Conservation (phyloP, 345 rosid species). For the Salix purpurea region DNA sequence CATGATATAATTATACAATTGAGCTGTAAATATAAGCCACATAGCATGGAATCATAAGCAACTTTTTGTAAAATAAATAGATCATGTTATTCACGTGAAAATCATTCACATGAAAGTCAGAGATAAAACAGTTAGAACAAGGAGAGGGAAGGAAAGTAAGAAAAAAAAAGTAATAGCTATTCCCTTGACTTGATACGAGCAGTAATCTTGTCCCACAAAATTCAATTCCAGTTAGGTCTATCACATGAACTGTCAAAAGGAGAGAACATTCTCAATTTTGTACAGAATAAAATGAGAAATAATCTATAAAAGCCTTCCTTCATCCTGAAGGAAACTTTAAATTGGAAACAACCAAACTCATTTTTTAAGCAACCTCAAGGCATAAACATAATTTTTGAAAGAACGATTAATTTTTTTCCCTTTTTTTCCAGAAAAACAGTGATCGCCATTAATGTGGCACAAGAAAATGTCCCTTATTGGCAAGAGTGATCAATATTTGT, state of each 20-base stretch:
- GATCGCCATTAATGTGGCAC: not conserved
- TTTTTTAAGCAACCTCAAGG: not conserved
- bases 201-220: no score
- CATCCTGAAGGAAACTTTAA: not conserved
- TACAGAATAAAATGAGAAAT: no score
- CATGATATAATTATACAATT: not conserved
- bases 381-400: not conserved
- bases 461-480: not conserved
- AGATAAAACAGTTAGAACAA: not conserved
- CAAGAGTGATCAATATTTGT: not conserved
- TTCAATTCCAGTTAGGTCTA: no score
- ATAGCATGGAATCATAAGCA: not conserved
- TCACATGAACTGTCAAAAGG: no score
- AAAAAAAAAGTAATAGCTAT: no score
- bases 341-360: not conserved
- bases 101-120: not conserved
- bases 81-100: not conserved
- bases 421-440: not conserved
- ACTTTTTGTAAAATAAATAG: no score
- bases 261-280: no score
- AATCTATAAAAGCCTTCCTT: not conserved
- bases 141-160: not conserved
- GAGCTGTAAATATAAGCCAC: not conserved
- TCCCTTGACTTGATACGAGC: no score
- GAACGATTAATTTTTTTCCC: not conserved